phyloP scores from a whole-genome alignment of 2,329 filamentous ascomycete species.

The Calycina marina region DNA sequence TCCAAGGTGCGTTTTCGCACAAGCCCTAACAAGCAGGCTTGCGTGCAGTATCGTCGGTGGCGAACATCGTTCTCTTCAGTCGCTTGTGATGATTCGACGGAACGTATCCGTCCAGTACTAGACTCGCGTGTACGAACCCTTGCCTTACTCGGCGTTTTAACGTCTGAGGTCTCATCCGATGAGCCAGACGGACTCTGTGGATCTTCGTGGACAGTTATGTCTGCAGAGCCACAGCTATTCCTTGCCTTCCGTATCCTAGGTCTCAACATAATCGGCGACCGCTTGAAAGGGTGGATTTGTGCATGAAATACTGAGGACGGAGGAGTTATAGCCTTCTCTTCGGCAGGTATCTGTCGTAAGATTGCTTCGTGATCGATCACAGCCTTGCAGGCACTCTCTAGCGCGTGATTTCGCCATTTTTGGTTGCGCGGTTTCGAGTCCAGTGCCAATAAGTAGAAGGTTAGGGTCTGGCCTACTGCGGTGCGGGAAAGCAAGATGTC shows the following conservation, averaged over 20 bases:
- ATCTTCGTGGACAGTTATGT: constrained; percentile 5
- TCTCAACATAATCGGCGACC: no score
- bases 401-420: no score
- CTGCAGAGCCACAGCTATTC: constrained; percentile 7
- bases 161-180: constrained; percentile 7
- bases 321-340: no score
- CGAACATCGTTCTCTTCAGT: constrained; percentile 9
- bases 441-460: no score
- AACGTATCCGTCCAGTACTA: constrained; percentile 6
- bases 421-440: constrained; percentile 8
- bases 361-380: no score
- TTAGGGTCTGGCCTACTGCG: no score
- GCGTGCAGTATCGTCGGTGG: constrained; percentile 9
- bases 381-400: no score
- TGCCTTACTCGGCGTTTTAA: constrained; percentile 8
- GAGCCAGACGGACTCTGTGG: constrained; percentile 7
- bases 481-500: no score
- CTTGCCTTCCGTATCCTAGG: no score
- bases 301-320: no score
- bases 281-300: no score
- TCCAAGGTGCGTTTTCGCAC: constrained; percentile 9
- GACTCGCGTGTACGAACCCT: constrained; percentile 6
- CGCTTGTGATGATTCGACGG: constrained; percentile 6
- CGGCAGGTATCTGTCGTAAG: no score
- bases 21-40: constrained; percentile 12